Conservation (phyloP, 768 basidiomycete species). For the Pulveroboletus ravenelii region DNA sequence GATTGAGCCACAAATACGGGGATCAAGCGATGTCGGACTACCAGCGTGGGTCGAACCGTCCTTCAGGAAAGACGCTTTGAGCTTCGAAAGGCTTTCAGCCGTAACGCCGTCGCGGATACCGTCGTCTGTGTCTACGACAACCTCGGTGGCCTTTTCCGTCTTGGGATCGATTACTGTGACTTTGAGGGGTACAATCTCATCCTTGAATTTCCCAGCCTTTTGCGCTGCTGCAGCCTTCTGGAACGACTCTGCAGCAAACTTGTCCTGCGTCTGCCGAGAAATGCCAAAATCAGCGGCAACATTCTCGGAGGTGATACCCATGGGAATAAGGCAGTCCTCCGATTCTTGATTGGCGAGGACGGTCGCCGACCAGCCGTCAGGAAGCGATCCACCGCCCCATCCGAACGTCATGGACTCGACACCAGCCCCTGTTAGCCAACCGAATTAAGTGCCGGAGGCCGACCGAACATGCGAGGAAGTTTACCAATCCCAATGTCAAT, state of each 20-base stretch:
- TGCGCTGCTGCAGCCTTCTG: slow-evolving; percentile 78
- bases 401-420: slow-evolving; percentile 89
- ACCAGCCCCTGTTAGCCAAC: slow-evolving; percentile 56
- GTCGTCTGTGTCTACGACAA: slow-evolving; percentile 77
- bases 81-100: slow-evolving; percentile 66
- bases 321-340: slow-evolving; percentile 78
- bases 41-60: slow-evolving; percentile 74
- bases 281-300: slow-evolving; percentile 76
- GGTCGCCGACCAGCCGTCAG: slow-evolving; percentile 57
- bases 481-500: slow-evolving; percentile 87
- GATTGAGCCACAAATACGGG: slow-evolving; percentile 1
- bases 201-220: slow-evolving; percentile 75
- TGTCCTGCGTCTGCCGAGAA: slow-evolving; percentile 74
- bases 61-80: slow-evolving; percentile 82
- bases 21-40: slow-evolving; percentile 16
- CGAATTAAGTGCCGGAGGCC: slow-evolving; percentile 1
- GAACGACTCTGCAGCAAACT: slow-evolving; percentile 80
- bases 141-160: slow-evolving; percentile 59
- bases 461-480: slow-evolving; percentile 18
- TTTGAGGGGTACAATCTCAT: slow-evolving; percentile 79
- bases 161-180: slow-evolving; percentile 69
- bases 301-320: slow-evolving; percentile 96
- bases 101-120: slow-evolving; percentile 86
- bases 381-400: slow-evolving; percentile 54
- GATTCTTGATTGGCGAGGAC: slow-evolving; percentile 65